These are phyloP conservation scores for Melampsora larici-populina DNA, from an alignment of 1,284 basidiomycete species.

Conservation along the genomic window DNA sequence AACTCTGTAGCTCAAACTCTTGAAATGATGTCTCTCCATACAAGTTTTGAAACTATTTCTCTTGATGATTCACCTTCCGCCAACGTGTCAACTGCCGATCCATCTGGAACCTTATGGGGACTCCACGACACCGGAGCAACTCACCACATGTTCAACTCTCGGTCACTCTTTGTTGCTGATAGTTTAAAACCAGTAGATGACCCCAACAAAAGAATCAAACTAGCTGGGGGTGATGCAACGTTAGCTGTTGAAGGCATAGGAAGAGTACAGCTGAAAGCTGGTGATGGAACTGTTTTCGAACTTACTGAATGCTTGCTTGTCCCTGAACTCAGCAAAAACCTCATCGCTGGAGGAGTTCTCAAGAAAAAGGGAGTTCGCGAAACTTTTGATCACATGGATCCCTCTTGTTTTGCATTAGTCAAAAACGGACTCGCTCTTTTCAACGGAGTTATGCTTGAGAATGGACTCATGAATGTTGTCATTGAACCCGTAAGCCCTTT, in stretches of 20 bases:
- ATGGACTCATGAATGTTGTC: no score
- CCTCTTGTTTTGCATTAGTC: neutral
- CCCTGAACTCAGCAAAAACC: no score
- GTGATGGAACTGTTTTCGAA: neutral
- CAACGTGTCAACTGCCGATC: no score
- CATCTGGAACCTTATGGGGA: neutral
- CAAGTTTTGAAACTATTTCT: neutral
- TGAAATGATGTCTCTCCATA: neutral
- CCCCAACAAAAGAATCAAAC: neutral
- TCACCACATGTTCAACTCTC: constrained; percentile 3
- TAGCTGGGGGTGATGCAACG: neutral
- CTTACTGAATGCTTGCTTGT: neutral
- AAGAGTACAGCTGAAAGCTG: neutral
- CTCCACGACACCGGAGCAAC: neutral
- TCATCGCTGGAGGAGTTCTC: neutral
- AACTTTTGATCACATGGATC: neutral
- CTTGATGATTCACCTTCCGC: neutral
- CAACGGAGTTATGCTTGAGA: neutral
- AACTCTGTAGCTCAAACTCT: no score
- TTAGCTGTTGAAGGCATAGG: neutral
- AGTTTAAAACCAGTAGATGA: neutral
- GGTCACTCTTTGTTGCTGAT: neutral
- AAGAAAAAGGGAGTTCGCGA: neutral
- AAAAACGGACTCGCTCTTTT: no score
- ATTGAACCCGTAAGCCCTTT: neutral